Percentiles rank a stretch among this genome's conserved stretches.
These are phyloP conservation scores for Didymella pomorum DNA, from an alignment of 2,329 filamentous ascomycete genomes.

Conservation along the genomic window DNA sequence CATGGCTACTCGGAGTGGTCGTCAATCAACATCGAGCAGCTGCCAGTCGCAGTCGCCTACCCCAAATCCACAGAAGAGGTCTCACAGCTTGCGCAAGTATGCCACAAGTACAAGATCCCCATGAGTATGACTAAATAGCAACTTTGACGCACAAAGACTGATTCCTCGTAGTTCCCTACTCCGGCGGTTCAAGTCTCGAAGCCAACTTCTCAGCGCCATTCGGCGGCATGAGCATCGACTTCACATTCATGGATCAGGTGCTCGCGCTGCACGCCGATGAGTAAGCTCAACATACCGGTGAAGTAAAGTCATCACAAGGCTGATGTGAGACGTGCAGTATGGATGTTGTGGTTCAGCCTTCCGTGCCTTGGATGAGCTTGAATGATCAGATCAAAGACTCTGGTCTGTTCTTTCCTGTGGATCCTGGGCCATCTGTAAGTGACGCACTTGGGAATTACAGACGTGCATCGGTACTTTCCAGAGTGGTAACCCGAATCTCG, in stretches of 20 bases:
- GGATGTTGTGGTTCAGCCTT: constrained; percentile 91
- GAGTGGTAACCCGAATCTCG: constrained; percentile 26
- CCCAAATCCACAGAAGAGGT: constrained; percentile 72
- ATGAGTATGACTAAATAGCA: constrained; percentile 58
- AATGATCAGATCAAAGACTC: constrained; percentile 77
- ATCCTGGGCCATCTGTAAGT: constrained; percentile 72
- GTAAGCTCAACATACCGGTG: constrained; percentile 35
- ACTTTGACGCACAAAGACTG: not conserved
- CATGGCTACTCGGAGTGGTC: constrained; percentile 78
- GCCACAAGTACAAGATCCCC: constrained; percentile 79
- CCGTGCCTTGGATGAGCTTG: constrained; percentile 89
- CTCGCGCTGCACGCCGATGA: constrained; percentile 82
- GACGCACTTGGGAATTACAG: constrained; percentile 6
- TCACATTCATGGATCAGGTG: constrained; percentile 85
- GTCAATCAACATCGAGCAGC: constrained; percentile 68
- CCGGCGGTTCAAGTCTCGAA: constrained; percentile 85
- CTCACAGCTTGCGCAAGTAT: constrained; percentile 71
- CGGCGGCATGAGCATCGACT: constrained; percentile 89
- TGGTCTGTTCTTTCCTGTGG: constrained; percentile 89
- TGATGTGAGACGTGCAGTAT: constrained; percentile 59
- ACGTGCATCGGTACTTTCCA: constrained; percentile 22
- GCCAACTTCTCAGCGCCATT: constrained; percentile 89
- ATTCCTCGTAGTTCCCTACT: constrained; percentile 70
- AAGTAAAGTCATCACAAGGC: constrained; percentile 1
- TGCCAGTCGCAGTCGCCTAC: constrained; percentile 71